Evolutionary conservation across 768 basidiomycete genomes (phyloP).

Genomic region (Phaeolepiota aurea): DNA sequence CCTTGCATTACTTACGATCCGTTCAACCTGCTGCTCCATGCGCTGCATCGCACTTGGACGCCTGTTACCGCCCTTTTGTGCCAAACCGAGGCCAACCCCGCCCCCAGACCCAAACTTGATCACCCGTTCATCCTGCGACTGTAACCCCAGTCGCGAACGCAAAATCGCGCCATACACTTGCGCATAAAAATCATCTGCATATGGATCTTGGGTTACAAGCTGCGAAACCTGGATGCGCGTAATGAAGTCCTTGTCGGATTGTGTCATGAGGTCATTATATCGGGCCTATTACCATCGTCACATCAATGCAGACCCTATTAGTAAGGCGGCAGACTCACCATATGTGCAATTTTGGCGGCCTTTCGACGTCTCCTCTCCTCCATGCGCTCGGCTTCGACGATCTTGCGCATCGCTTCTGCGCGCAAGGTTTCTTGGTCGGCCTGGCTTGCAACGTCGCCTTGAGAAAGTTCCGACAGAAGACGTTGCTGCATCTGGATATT

Average conservation of each 20-base stretch:
- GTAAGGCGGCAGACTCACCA: constrained; percentile 43
- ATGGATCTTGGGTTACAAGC: constrained; percentile 94
- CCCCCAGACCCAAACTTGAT: constrained; percentile 78
- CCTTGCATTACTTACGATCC: constrained; percentile 89
- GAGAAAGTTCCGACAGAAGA: constrained; percentile 68
- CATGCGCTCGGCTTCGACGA: constrained; percentile 84
- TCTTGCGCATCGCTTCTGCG: constrained; percentile 79
- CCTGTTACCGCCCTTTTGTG: constrained; percentile 57
- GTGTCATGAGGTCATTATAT: constrained; percentile 94
- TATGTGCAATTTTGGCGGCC: constrained; percentile 81
- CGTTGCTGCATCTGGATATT: constrained; percentile 69
- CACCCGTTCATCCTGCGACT: constrained; percentile 67
- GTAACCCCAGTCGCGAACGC: constrained; percentile 70
- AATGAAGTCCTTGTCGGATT: constrained; percentile 99
- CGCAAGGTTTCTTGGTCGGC: constrained; percentile 65
- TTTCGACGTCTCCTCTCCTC: constrained; percentile 78
- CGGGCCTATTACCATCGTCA: constrained; percentile 77
- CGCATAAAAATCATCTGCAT: constrained; percentile 97
- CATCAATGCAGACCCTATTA: constrained; percentile 7
- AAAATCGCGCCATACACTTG: constrained; percentile 88
- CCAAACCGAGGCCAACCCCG: constrained; percentile 79
- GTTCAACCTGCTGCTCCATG: constrained; percentile 93
- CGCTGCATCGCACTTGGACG: constrained; percentile 84
- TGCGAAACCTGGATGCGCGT: constrained; percentile 98
- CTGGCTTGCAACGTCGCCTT: constrained; percentile 49